Conservation (phyloP, 495 filamentous ascomycete genomes). For the Aspergillus kassunensis region DNA sequence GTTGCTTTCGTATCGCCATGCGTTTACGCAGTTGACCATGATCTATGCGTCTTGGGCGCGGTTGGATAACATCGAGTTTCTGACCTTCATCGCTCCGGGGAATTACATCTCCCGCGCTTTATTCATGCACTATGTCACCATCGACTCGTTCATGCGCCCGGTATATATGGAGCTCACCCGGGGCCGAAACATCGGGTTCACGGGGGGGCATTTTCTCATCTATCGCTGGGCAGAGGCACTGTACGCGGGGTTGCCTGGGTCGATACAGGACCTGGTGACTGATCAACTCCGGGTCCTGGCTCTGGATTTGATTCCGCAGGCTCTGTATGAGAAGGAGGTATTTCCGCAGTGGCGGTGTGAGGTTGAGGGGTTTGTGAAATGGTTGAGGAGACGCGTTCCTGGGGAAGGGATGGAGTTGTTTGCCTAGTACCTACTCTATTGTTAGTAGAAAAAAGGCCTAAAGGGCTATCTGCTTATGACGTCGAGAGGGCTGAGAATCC, state of each 20-base stretch:
- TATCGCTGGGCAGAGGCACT: constrained; percentile 18
- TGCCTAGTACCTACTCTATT: too few relatives aligned
- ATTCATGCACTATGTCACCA: constrained; percentile 54
- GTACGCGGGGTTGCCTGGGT: constrained; percentile 13
- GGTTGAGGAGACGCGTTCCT: neutral
- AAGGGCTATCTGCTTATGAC: too few relatives aligned
- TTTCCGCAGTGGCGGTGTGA: neutral
- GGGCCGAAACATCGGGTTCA: neutral
- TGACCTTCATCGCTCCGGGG: constrained; percentile 44
- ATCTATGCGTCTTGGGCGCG: neutral
- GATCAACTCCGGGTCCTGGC: neutral
- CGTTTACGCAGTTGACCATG: constrained; percentile 17
- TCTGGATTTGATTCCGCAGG: neutral
- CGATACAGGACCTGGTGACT: constrained; percentile 7
- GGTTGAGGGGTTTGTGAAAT: neutral
- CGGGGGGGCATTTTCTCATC: constrained; percentile 1
- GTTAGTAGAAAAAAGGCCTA: too few relatives aligned
- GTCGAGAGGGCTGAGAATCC: too few relatives aligned
- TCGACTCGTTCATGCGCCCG: constrained; percentile 54
- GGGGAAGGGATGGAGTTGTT: neutral
- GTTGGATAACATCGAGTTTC: constrained; percentile 46
- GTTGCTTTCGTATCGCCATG: constrained; percentile 25
- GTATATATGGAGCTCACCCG: constrained; percentile 1
- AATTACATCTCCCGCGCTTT: constrained; percentile 50
- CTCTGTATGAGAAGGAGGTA: neutral